Conservation (phyloP, 805 yeast genomes). For the Pichia ethanolica region DNA sequence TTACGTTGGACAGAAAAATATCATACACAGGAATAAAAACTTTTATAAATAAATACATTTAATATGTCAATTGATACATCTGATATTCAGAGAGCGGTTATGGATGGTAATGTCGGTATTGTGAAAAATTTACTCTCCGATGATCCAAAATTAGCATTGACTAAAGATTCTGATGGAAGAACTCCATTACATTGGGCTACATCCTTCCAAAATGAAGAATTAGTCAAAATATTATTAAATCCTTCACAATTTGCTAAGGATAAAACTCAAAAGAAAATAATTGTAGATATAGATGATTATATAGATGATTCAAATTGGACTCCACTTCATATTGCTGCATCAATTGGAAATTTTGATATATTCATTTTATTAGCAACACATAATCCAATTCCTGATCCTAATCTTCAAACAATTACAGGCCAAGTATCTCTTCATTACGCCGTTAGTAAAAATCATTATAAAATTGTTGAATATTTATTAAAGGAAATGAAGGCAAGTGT, state of each 20-base stretch:
- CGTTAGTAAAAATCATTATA: constrained; percentile 56
- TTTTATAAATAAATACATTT: no score
- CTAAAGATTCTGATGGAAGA: constrained; percentile 65
- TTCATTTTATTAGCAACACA: constrained; percentile 42
- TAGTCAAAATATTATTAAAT: constrained; percentile 38
- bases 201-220: constrained; percentile 47
- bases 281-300: constrained; percentile 58
- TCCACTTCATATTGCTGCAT: constrained; percentile 73
- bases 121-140: constrained; percentile 45
- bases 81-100: constrained; percentile 56
- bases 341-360: constrained; percentile 57
- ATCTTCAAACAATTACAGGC: constrained; percentile 55
- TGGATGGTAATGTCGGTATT: constrained; percentile 46
- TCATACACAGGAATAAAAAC: no score
- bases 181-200: constrained; percentile 89
- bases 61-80: constrained; percentile 12
- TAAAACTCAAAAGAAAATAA: background rate
- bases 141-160: constrained; percentile 40
- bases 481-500: constrained; percentile 50
- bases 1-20: no score
- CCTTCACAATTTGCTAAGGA: constrained; percentile 3
- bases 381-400: constrained; percentile 51
- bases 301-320: constrained; percentile 83
- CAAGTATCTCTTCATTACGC: constrained; percentile 73
- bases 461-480: constrained; percentile 47